Conservation (phyloP, 805 yeast species). For the Maudiozyma pseudohumilis region DNA sequence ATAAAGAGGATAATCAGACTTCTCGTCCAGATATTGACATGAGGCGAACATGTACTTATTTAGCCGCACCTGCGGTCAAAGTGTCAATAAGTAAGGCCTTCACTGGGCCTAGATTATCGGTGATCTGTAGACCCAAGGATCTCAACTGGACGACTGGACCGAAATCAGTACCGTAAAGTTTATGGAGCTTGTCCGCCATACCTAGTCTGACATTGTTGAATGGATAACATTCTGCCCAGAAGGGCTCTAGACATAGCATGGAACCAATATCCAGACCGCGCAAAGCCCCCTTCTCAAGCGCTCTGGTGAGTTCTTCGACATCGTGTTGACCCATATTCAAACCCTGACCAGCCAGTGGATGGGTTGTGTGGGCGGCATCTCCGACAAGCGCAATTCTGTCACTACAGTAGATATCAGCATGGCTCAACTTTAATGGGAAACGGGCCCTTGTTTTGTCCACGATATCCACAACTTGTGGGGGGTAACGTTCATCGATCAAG, state of each 20-base stretch:
- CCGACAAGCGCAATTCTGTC: slow-evolving; percentile 90
- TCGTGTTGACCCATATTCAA: slow-evolving; percentile 96
- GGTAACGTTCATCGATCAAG: slow-evolving; percentile 50
- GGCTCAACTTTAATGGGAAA: slow-evolving; percentile 81
- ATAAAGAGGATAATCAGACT: too few species aligned
- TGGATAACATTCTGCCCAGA: slow-evolving; percentile 75
- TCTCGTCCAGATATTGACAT: too few species aligned
- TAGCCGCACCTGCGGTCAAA: slow-evolving; percentile 35
- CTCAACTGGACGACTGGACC: slow-evolving; percentile 68
- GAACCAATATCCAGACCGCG: slow-evolving; percentile 88
- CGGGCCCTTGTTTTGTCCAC: slow-evolving; percentile 63
- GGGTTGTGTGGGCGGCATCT: slow-evolving; percentile 96
- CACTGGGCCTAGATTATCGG: slow-evolving; percentile 53
- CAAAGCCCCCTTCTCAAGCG: slow-evolving; percentile 57
- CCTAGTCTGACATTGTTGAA: slow-evolving; percentile 74
- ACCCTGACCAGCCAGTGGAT: slow-evolving; percentile 97
- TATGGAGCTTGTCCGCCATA: slow-evolving; percentile 84
- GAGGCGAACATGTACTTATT: too few species aligned
- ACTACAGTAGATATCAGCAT: slow-evolving; percentile 79
- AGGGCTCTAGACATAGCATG: slow-evolving; percentile 71
- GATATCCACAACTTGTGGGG: slow-evolving; percentile 54
- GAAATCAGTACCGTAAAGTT: slow-evolving; percentile 65
- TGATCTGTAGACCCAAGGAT: slow-evolving; percentile 61
- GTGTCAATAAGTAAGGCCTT: slow-evolving; percentile 61
- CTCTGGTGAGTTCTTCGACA: slow-evolving; percentile 58